These are phyloP conservation scores for Stagonosporopsis tanaceti DNA, from an alignment of 2,329 filamentous ascomycete genomes.

Conservation along the genomic window DNA sequence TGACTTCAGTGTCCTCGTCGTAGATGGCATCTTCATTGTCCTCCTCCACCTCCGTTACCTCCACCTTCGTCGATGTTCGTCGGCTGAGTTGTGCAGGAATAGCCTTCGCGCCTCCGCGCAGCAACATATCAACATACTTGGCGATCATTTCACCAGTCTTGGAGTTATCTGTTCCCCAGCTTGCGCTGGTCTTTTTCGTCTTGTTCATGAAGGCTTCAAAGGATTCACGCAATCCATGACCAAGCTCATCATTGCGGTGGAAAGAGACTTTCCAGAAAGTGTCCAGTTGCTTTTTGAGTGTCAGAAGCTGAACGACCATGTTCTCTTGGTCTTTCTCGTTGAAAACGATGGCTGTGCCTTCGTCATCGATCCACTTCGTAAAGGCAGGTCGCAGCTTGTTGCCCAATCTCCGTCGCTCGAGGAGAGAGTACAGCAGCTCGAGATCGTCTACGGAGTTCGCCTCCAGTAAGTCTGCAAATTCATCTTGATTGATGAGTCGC, in stretches of 20 bases:
- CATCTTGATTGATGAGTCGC: constrained; percentile 65
- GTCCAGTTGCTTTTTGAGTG: constrained; percentile 82
- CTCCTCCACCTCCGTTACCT: constrained; percentile 68
- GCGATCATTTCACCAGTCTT: constrained; percentile 99
- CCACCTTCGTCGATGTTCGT: constrained; percentile 59
- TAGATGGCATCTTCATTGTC: constrained; percentile 68
- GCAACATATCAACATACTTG: constrained; percentile 90
- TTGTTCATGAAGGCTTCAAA: constrained; percentile 95
- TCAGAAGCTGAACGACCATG: constrained; percentile 85
- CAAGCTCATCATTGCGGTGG: constrained; percentile 75
- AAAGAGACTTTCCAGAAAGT: constrained; percentile 80
- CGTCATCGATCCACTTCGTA: constrained; percentile 76
- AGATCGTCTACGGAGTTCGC: constrained; percentile 74
- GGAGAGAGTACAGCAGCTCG: constrained; percentile 77
- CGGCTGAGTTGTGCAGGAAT: constrained; percentile 74
- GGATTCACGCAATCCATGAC: constrained; percentile 80
- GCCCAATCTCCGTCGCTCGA: constrained; percentile 76
- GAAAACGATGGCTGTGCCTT: constrained; percentile 79
- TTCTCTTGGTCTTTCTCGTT: constrained; percentile 80
- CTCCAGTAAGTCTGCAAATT: constrained; percentile 76
- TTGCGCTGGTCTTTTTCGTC: constrained; percentile 72
- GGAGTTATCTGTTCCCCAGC: constrained; percentile 82
- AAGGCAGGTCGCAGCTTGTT: constrained; percentile 76
- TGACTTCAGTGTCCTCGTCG: constrained; percentile 91
- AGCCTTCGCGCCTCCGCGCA: constrained; percentile 86